Conservation (phyloP, 106 monocot species). For the Chionographis japonica region DNA sequence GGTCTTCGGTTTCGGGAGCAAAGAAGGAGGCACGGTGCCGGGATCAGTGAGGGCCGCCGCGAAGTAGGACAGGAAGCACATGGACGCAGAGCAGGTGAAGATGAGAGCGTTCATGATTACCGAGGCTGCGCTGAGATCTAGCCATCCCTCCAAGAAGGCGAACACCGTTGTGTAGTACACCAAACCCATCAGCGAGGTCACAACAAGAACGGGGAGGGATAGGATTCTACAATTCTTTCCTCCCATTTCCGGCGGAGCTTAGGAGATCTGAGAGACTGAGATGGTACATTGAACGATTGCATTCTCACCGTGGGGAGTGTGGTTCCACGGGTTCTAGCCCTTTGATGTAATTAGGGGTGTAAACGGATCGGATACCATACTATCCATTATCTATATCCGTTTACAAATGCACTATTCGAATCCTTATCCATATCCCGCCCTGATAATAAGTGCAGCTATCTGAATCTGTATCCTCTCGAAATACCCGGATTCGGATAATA, state of each 20-base stretch:
- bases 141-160: constrained; percentile 49
- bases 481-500: too few species aligned
- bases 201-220: constrained; percentile 27
- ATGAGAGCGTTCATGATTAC: constrained; percentile 35
- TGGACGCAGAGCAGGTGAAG: constrained; percentile 38
- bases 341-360: too few species aligned
- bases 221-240: constrained; percentile 11
- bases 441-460: too few species aligned
- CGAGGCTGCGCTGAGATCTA: constrained; percentile 24
- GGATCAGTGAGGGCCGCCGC: constrained; percentile 41
- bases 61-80: constrained; percentile 36
- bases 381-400: too few species aligned
- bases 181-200: constrained; percentile 29
- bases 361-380: too few species aligned
- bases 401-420: too few species aligned
- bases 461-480: too few species aligned
- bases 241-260: constrained; percentile 17
- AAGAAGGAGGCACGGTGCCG: constrained; percentile 44
- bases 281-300: too few species aligned
- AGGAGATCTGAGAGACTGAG: too few species aligned
- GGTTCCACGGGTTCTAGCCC: too few species aligned
- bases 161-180: constrained; percentile 61
- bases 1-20: constrained; percentile 43
- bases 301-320: too few species aligned
- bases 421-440: too few species aligned